Evolutionary conservation across 352 stramenopile genomes (phyloP), one percentile per base, ranked within the genome.

Genomic region (Phytophthora sojae): DNA sequence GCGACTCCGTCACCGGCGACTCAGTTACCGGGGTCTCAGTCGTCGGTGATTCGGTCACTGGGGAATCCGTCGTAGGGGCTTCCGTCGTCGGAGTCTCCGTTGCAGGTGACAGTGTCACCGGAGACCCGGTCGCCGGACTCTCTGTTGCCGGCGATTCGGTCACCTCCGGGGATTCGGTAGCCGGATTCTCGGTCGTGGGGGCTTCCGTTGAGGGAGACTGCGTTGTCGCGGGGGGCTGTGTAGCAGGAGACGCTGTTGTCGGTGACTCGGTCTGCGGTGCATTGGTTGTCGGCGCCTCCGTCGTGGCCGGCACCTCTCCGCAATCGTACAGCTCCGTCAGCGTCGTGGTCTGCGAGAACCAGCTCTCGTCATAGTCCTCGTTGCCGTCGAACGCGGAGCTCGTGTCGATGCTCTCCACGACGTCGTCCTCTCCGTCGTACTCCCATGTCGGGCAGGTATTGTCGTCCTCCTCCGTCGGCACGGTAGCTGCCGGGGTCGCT

Each of bases 291-390:
- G 69, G 64, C 5, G 63, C 19, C 39, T 63, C 21, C 39, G 63
- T 64, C 30, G 26, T 59, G 23, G 14, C 44, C 26, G 58, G 54
- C 15, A 61, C 21, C 30, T 68, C 56, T 29, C 61, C 67, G 15
- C 71, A 79, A 52, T 79, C 52, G 37, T 79, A 76, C 3, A 79
- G 57, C 49, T 76, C 57, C 15, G 57, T 69, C 52, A 79, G 32
- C 21, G 17, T 25, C 8, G 61, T 67, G 19, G 60, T 71, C 59
- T 76, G 57, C 25, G 47, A 29, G 47, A 79, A 79, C 71, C 71
- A 79, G 49, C 61, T 76, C 59, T 67, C 26, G 26, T 74, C 61
- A 29, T 77, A 77, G 35, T 74, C 60, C 15, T 74, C 59, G 21
- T 67, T 70, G 30, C 54, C 64, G 45, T 74, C 65, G 42, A 77